These are phyloP conservation scores for Xerocomus spinulosus DNA, from an alignment of 768 basidiomycete genomes.

Conservation along the genomic window DNA sequence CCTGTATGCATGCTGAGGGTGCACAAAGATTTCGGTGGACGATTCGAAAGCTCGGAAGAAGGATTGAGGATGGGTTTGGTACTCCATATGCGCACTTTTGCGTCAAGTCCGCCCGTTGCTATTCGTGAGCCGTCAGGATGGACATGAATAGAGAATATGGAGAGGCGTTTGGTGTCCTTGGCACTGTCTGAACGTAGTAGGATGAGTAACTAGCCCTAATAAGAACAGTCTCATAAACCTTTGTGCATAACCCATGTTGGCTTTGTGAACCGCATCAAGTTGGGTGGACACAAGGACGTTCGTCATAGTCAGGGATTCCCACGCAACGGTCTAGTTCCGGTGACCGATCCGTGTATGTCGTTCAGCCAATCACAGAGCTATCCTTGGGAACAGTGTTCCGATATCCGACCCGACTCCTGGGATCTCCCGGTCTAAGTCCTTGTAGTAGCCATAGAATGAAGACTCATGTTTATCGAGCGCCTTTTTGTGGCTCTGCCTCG, in stretches of 20 bases:
- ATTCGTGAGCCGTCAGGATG: slow-evolving; percentile 95
- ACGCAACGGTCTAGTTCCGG: too few species aligned
- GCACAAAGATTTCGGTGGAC: slow-evolving; percentile 81
- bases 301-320: too few species aligned
- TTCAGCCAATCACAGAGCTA: too few species aligned
- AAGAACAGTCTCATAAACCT: slow-evolving; percentile 33
- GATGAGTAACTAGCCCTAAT: background rate
- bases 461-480: background rate
- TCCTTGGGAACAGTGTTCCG: too few species aligned
- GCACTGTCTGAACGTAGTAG: slow-evolving; percentile 32
- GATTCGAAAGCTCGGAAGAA: slow-evolving; percentile 59
- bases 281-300: too few species aligned
- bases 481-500: background rate
- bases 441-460: too few species aligned
- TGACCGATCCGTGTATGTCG: too few species aligned
- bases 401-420: too few species aligned
- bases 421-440: background rate
- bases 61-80: slow-evolving; percentile 89
- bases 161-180: slow-evolving; percentile 60
- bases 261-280: slow-evolving; percentile 77
- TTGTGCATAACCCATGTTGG: slow-evolving; percentile 85
- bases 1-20: slow-evolving; percentile 94
- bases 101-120: slow-evolving; percentile 96
- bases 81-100: slow-evolving; percentile 95
- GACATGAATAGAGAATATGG: slow-evolving; percentile 90